Evolutionary conservation across 1,284 basidiomycete species (phyloP).

Genomic region (Ganoderma sinense): DNA sequence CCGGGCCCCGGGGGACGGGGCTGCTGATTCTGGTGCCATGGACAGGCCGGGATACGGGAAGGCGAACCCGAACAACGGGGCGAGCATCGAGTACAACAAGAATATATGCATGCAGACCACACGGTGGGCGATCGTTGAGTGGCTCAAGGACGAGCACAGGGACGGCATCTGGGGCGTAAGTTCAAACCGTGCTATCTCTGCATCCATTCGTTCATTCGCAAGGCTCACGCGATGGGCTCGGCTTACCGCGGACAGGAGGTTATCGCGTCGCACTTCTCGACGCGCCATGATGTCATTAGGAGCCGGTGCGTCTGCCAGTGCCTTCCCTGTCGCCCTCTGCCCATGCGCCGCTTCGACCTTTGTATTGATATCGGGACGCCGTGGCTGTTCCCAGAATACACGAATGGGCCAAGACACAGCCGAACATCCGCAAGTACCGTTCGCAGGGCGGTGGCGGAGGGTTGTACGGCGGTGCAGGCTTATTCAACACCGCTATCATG

Average conservation of each 20-base stretch:
- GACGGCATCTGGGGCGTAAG: constrained; percentile 56
- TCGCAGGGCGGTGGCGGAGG: not conserved
- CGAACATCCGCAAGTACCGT: constrained; percentile 36
- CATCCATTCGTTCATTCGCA: not conserved
- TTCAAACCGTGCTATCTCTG: not conserved
- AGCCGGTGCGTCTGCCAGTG: constrained; percentile 44
- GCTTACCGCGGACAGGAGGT: constrained; percentile 47
- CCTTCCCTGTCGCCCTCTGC: not conserved
- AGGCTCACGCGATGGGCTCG: not conserved
- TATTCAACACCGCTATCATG: not conserved
- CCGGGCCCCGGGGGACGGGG: not conserved
- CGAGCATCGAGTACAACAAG: constrained; percentile 55
- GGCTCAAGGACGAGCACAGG: constrained; percentile 52
- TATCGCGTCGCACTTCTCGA: constrained; percentile 55
- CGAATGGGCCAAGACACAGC: constrained; percentile 46
- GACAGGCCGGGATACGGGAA: constrained; percentile 54
- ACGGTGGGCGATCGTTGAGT: constrained; percentile 59
- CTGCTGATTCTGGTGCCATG: not conserved
- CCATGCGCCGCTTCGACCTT: not conserved
- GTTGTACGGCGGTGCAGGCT: not conserved
- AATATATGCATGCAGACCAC: constrained; percentile 50
- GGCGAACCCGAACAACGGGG: constrained; percentile 43
- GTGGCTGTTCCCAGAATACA: constrained; percentile 42
- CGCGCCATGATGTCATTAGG: constrained; percentile 49
- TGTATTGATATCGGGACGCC: not conserved